Evolutionary conservation across 352 stramenopile species (phyloP), one percentile per base, ranked within the genome.

Genomic region (Pythium aquatile): DNA sequence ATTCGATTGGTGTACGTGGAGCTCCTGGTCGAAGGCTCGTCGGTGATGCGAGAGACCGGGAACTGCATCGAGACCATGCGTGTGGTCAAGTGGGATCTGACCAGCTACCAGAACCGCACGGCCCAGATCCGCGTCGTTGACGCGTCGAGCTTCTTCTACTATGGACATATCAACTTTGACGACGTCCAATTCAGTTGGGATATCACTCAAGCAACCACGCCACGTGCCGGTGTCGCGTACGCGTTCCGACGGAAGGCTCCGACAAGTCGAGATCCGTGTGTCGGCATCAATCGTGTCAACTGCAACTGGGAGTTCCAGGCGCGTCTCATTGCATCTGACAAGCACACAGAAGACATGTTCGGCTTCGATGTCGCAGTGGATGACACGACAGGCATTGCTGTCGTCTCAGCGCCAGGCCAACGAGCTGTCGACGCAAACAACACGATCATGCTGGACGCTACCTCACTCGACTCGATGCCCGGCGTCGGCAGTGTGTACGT

Each of bases 81-180:
- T 1, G 58, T 66, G 16, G 79, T 97, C 28, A 74, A 62, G n/a
- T 99, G 93, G 89, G 84, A 98, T 70, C 76, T 99, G 9, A 70
- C 67, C 6, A 55, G 62, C 5, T 98, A 94, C 68, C 66, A 77
- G 32, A 88, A 93, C 57, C 83, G 85, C 42, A 84, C 87, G 8
- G 94, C 83, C 35, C 82, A 97, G 44, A 83, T 99, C n/a, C 80
- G 94, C 33, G 92, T 99, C 20, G 96, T 99, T 6, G 97, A 99
- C 59, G 82, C 77, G 10, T 90, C 85, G 0, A 94, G 80, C 17
- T 90, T 70, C 51, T 62, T 73, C 0, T 76, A 85, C 35, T 99
- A 96, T 94, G 95, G 93, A 32, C 95, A 99, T 68, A 98, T 99
- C 61, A 98, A 98, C 69, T 96, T 99, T 44, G 97, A 99, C 73